Evolutionary conservation across 106 monocot species (phyloP).

Genomic region (Narthecium ossifragum): DNA sequence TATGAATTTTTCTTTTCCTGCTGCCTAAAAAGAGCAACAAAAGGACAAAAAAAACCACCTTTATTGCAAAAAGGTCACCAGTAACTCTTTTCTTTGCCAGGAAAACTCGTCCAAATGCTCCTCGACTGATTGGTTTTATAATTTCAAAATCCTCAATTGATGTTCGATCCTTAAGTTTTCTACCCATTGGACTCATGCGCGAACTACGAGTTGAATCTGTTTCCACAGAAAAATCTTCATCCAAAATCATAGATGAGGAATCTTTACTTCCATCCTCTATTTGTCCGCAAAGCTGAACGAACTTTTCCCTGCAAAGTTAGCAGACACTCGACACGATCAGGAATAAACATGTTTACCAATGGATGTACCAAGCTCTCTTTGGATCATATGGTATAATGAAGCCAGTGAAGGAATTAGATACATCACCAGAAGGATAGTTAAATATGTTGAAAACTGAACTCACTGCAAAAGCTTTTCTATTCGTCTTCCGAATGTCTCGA

Average conservation of each 20-base stretch:
- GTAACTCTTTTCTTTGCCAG: conserved; percentile 97
- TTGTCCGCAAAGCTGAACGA: conserved; percentile 65
- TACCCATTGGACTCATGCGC: conserved; percentile 31
- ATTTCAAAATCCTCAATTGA: conserved; percentile 99
- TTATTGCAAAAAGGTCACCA: conserved; percentile 96
- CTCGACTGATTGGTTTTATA: conserved; percentile 96
- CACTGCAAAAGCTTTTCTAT: conserved; percentile 81
- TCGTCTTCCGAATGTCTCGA: conserved; percentile 91
- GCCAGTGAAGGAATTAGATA: no score
- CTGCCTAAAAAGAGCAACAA: no score
- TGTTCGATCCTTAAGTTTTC: conserved; percentile 83
- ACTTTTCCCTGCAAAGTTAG: conserved; percentile 74
- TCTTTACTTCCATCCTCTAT: conserved; percentile 72
- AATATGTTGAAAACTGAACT: conserved; percentile 34
- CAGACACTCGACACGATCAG: no score
- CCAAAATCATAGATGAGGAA: conserved; percentile 9
- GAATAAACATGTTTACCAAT: no score
- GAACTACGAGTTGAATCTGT: conserved; percentile 29
- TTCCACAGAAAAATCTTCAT: conserved; percentile 53
- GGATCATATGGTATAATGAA: no score
- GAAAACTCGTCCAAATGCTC: conserved; percentile 98
- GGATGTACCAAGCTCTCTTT: no score
- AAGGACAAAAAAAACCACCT: no score
- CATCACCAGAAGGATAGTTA: no score
- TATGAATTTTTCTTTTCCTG: no score